Evolutionary conservation across 768 basidiomycete species (phyloP), one percentile per base, ranked within the genome.

Genomic region (Leccinum broughii): DNA sequence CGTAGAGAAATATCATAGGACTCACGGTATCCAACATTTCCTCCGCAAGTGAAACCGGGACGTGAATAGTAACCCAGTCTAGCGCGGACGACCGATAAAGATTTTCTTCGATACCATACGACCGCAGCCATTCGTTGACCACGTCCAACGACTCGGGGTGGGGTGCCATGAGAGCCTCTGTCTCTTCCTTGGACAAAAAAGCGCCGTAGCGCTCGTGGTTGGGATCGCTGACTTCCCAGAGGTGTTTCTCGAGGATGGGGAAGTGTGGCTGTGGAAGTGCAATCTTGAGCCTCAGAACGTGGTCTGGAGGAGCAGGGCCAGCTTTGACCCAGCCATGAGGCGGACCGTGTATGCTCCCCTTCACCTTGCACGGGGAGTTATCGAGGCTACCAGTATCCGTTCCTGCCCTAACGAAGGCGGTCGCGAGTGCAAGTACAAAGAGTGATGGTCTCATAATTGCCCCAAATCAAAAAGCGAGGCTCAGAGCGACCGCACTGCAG

Each of bases 11-110:
- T 1, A 22, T 41, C 41, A 6, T 6, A 0, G 24, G 20, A 46
- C 82, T 66, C 65, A 88, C 88, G 48, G 90, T 87, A 66, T 84
- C 76, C n/a, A 92, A 78, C 83, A 92, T 86, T 63, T 82, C 74
- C 71, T 92, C 89, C 0, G 85, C 89, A 26, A 85, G 62, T 37
- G 74, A 65, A 51, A 92, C 78, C 0, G 88, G 82, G 7, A 89
- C 74, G 10, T 71, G 82, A 41, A 89, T 69, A 7, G 78, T 83
- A 14, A 90, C 75, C 89, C 88, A 92, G 62, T 90, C 89, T 51
- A 82, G 79, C 0, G 88, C 87, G 2, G 86, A 80, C 10, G 89
- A 88, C 6, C 84, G 82, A 48, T 72, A 62, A 24, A 85, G 64
- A 57, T 77, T 68, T 48, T 82, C 81, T 13, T 66, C 61, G 28